Evolutionary conservation across 495 filamentous ascomycete genomes (phyloP).

Genomic region (Penicillium roqueforti): DNA sequence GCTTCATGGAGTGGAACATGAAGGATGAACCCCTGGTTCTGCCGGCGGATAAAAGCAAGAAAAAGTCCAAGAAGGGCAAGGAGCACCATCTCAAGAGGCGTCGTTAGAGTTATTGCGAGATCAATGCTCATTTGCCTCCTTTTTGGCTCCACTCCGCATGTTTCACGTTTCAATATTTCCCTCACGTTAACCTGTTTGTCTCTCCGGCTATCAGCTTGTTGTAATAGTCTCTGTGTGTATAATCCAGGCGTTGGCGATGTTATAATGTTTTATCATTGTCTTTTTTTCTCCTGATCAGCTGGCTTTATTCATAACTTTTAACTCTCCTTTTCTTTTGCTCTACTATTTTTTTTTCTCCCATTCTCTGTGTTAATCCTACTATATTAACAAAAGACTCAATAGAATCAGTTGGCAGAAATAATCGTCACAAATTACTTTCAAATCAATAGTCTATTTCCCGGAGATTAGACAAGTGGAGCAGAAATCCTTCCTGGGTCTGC

Average conservation of each 20-base stretch:
- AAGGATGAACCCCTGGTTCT: slow-evolving; percentile 74
- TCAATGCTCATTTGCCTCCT: background rate
- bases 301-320: background rate
- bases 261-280: background rate
- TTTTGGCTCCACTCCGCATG: background rate
- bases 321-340: background rate
- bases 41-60: slow-evolving; percentile 77
- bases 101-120: slow-evolving; percentile 18
- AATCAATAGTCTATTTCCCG: background rate
- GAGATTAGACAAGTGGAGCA: background rate
- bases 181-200: background rate
- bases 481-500: background rate
- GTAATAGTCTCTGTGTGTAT: background rate
- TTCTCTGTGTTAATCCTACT: background rate
- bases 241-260: background rate
- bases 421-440: background rate
- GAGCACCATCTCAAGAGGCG: slow-evolving; percentile 53
- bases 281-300: background rate
- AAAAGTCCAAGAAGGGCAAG: slow-evolving; percentile 68
- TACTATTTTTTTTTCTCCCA: background rate
- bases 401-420: background rate
- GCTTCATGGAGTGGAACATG: slow-evolving; percentile 70
- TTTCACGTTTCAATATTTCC: slow-evolving; percentile 2
- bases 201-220: background rate
- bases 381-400: background rate